These are phyloP conservation scores for Fusarium stilboides DNA, from an alignment of 2,329 filamentous ascomycete species.

Conservation along the genomic window DNA sequence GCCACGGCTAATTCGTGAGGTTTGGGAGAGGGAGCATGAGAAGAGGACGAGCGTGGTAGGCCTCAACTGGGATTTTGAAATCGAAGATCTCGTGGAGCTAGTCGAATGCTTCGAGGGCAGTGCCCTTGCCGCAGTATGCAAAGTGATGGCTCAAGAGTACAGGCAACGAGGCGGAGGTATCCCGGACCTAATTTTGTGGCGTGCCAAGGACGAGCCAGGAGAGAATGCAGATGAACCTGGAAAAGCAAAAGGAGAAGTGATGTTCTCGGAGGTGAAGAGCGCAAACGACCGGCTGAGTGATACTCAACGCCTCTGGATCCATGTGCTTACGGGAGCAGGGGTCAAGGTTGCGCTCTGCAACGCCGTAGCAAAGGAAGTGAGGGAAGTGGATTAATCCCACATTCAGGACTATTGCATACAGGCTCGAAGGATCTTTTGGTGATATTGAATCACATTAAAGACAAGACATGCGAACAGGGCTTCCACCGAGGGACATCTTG, in stretches of 20 bases:
- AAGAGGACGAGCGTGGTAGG: constrained; percentile 89
- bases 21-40: constrained; percentile 79
- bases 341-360: constrained; percentile 87
- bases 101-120: constrained; percentile 83
- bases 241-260: constrained; percentile 70
- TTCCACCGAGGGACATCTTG: constrained; percentile 18
- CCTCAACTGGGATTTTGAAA: constrained; percentile 88
- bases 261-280: constrained; percentile 86
- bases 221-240: constrained; percentile 49
- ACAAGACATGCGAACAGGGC: constrained; percentile 14
- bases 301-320: constrained; percentile 96
- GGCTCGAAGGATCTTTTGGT: constrained; percentile 16
- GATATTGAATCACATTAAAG: constrained; percentile 36
- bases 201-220: constrained; percentile 54
- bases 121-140: constrained; percentile 87
- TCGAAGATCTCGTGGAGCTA: constrained; percentile 85
- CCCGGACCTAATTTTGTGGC: constrained; percentile 94
- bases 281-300: constrained; percentile 95
- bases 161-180: constrained; percentile 87
- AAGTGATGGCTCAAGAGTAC: constrained; percentile 97
- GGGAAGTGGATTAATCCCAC: constrained; percentile 57
- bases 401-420: constrained; percentile 25
- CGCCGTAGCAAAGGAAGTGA: constrained; percentile 69
- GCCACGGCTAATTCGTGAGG: constrained; percentile 73
- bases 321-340: constrained; percentile 89